phyloP scores from a whole-genome alignment of 129 eudicot species.

The Helichrysum umbraculigerum region DNA sequence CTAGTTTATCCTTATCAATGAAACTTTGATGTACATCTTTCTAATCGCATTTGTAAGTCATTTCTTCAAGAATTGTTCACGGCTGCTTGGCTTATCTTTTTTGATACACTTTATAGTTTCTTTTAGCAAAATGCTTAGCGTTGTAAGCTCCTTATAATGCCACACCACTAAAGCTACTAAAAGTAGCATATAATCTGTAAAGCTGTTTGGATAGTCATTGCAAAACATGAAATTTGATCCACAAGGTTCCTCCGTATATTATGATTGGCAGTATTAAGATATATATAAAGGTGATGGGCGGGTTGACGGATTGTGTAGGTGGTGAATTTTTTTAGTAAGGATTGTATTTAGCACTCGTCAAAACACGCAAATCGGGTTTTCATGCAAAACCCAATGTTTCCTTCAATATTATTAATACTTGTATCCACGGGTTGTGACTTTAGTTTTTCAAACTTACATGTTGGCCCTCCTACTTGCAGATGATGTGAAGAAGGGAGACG shows the following conservation, averaged over 20 bases:
- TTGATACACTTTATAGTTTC: too few species aligned
- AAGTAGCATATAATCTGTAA: too few species aligned
- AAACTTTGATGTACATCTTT: not conserved
- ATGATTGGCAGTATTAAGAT: not conserved
- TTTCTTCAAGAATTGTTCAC: not conserved
- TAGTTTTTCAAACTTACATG: too few species aligned
- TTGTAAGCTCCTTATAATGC: too few species aligned
- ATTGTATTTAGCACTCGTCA: too few species aligned
- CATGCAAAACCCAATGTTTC: too few species aligned
- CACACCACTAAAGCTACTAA: too few species aligned
- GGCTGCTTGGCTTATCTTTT: too few species aligned
- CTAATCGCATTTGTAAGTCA: not conserved
- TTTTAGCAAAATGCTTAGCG: too few species aligned
- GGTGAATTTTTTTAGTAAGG: not conserved
- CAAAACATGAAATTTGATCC: not conserved
- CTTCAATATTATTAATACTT: too few species aligned
- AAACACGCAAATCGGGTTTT: too few species aligned
- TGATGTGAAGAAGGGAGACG: conserved; percentile 43
- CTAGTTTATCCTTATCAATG: not conserved
- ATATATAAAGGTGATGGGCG: not conserved
- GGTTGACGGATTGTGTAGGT: not conserved
- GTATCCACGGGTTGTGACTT: not conserved
- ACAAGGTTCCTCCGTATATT: not conserved
- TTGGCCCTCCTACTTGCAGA: conserved; percentile 34
- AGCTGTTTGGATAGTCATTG: not conserved